phyloP scores from a whole-genome alignment of 352 stramenopile genomes.

The Phytophthora niederhauseri region DNA sequence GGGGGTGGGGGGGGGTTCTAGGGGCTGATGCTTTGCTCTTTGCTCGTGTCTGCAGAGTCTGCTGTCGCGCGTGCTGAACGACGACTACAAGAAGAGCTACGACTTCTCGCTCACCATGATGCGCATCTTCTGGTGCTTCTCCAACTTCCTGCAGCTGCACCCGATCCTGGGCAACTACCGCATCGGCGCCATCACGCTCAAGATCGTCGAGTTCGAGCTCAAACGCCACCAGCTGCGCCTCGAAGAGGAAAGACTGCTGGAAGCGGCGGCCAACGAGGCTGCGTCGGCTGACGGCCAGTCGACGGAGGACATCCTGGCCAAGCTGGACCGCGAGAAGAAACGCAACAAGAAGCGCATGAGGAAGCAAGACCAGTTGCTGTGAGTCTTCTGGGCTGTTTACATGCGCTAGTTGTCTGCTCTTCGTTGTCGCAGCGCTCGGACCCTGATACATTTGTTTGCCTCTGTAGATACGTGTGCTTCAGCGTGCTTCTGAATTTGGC shows the following conservation, averaged over 20 bases:
- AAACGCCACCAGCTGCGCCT: slow-evolving; percentile 86
- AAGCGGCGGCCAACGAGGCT: slow-evolving; percentile 38
- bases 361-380: slow-evolving; percentile 95
- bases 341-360: slow-evolving; percentile 89
- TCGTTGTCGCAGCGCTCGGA: neutral
- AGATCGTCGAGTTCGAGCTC: slow-evolving; percentile 95
- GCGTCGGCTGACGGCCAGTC: slow-evolving; percentile 15
- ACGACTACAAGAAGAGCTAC: slow-evolving; percentile 96
- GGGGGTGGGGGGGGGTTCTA: neutral
- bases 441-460: slow-evolving; percentile 9
- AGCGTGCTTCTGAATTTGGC: slow-evolving; percentile 95
- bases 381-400: slow-evolving; percentile 7
- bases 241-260: slow-evolving; percentile 69
- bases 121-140: slow-evolving; percentile 96
- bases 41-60: slow-evolving; percentile 49
- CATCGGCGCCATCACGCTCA: slow-evolving; percentile 94
- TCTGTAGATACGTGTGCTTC: slow-evolving; percentile 83
- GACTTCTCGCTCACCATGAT: slow-evolving; percentile 96
- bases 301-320: slow-evolving; percentile 44
- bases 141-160: slow-evolving; percentile 96
- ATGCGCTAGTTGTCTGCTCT: neutral
- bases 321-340: slow-evolving; percentile 83
- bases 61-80: slow-evolving; percentile 93
- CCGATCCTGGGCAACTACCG: slow-evolving; percentile 92
- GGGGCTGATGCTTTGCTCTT: neutral